Base-by-base conservation (phyloP, 495 filamentous ascomycete genomes). In the Trichoderma reesei region DNA sequence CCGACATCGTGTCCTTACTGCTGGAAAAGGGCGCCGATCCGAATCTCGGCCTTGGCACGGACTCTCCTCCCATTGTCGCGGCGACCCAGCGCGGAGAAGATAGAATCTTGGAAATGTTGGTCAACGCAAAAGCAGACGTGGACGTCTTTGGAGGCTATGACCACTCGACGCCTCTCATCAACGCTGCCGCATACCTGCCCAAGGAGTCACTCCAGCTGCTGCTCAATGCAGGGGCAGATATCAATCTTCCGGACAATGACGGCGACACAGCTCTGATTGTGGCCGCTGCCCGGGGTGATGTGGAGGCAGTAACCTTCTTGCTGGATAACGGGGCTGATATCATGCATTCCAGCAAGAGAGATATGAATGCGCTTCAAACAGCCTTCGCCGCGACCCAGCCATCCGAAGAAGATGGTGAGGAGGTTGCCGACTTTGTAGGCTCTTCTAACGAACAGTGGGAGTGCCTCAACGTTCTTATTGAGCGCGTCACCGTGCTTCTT, bases 231-330 rank as follows among this genome's bases (percentile, higher is more conserved):
- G 72, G 72, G 1, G 72, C 72, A 5, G 69, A 73, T 42, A 71
- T 74, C 48, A 72, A 74, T 44, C 70, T 73, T 26, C 61, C 70
- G 10, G 72, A 71, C 16, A 41, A 56, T 4, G 70, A 73, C n/a
- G 72, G 72, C 36, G 69, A 73, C 31, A 74, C 72, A 1, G 65
- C 72, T 46, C 69, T 74, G 18, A 72, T 74, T 8, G 18, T 48
- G 1, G 16, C 44, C 4, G 44, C 44, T 5, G 3, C 5, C 3
- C 44, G 44, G 5, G n/a, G 44, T 20, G 44, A 48, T 20, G 14
- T 48, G 4, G 44, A 6, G n/a, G 18, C 44, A 18, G 44, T 48
- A 7, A 20, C 3, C 16, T 26, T 48, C n/a, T 8, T 48, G 3
- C 44, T 48, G 18, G 44, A 18, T 8, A 48, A 26, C n/a, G 44